Conservation (phyloP, 768 basidiomycete species). For the Amanita exitialis region DNA sequence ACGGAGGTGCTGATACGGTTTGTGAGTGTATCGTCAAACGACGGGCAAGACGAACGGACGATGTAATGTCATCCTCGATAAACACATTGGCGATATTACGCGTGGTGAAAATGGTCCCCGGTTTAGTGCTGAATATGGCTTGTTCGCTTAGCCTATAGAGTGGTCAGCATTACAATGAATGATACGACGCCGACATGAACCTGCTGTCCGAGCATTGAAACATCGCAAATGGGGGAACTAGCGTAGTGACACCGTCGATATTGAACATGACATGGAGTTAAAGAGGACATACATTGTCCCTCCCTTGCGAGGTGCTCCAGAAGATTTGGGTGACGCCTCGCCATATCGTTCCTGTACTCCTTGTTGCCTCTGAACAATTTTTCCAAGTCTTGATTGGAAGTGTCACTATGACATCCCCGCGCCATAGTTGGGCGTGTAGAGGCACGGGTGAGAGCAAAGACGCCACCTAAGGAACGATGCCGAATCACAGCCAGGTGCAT, state of each 20-base stretch:
- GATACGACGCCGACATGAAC: neutral
- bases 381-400: neutral
- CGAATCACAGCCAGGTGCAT: too few relatives aligned
- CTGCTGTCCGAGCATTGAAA: slow-evolving; percentile 15
- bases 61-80: slow-evolving; percentile 7
- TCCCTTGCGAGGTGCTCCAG: slow-evolving; percentile 2
- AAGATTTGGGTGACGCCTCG: neutral
- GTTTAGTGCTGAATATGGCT: slow-evolving; percentile 14
- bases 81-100: slow-evolving; percentile 17
- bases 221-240: slow-evolving; percentile 15
- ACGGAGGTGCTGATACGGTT: slow-evolving; percentile 10
- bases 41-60: neutral
- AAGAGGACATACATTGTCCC: slow-evolving; percentile 2
- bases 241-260: neutral
- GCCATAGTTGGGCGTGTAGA: neutral
- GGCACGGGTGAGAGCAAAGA: too few relatives aligned
- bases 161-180: neutral
- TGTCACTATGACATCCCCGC: neutral
- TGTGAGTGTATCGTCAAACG: neutral
- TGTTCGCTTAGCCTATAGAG: slow-evolving; percentile 12
- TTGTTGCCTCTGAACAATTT: slow-evolving; percentile 3
- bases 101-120: slow-evolving; percentile 15
- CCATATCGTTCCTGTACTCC: neutral
- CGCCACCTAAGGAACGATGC: too few relatives aligned
- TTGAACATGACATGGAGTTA: neutral